A percentile compares a stretch with the other conserved stretches of the same genome.
These are phyloP conservation scores for Verticillium tricorpus DNA, from an alignment of 2,329 filamentous ascomycete species.

Conservation along the genomic window DNA sequence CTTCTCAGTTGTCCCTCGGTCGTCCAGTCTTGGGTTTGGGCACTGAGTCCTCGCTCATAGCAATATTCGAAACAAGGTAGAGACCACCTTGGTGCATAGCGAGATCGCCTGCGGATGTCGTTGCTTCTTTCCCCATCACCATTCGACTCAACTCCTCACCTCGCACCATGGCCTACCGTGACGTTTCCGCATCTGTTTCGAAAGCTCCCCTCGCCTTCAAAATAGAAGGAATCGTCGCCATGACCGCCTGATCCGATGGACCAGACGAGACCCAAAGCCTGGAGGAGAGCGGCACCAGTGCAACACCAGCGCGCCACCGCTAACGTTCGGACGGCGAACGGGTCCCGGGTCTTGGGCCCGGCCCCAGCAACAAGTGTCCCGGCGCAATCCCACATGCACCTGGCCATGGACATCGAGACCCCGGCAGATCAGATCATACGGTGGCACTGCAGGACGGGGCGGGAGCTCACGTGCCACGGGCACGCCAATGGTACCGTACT, in stretches of 20 bases:
- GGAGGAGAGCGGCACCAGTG: not conserved
- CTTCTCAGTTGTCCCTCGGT: too few relatives aligned
- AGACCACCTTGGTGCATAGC: too few relatives aligned
- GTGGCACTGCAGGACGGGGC: not conserved
- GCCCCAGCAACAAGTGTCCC: not conserved
- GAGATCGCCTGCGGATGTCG: too few relatives aligned
- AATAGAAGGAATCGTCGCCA: not conserved
- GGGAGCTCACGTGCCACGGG: not conserved
- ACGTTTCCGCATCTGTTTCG: not conserved
- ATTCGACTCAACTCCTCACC: too few relatives aligned
- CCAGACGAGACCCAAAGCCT: not conserved
- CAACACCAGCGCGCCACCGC: not conserved
- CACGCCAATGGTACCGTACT: not conserved
- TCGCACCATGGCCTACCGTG: not conserved
- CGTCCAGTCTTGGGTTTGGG: too few relatives aligned
- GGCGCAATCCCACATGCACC: not conserved
- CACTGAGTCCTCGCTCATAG: too few relatives aligned
- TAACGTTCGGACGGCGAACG: not conserved
- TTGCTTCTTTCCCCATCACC: too few relatives aligned
- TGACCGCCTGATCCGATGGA: not conserved
- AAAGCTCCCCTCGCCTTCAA: not conserved
- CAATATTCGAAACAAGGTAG: too few relatives aligned
- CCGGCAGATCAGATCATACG: not conserved
- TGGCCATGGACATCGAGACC: not conserved
- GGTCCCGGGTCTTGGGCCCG: not conserved